Percentiles rank a stretch among this genome's conserved stretches.
phyloP scores from a whole-genome alignment of 2,329 filamentous ascomycete genomes.

The Aspergillus eucalypticola region DNA sequence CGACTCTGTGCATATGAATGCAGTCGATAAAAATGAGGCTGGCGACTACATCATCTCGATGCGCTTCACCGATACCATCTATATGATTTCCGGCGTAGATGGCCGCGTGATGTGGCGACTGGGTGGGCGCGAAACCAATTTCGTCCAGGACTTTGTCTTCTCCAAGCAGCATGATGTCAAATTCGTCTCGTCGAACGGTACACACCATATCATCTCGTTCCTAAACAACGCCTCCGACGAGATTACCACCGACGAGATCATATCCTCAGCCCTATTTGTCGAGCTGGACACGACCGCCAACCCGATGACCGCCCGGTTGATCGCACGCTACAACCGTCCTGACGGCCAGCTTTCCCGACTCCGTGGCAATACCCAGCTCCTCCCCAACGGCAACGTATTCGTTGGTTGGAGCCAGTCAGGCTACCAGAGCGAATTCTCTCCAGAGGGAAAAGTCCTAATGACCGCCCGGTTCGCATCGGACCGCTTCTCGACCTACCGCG shows the following conservation, averaged over 20 bases:
- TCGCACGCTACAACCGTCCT: conserved; percentile 34
- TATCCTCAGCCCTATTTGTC: conserved; percentile 33
- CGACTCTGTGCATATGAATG: conserved; percentile 43
- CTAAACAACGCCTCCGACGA: conserved; percentile 39
- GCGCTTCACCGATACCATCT: conserved; percentile 41
- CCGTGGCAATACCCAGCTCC: conserved; percentile 37
- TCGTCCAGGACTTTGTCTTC: conserved; percentile 36
- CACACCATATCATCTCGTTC: conserved; percentile 34
- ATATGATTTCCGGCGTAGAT: conserved; percentile 37
- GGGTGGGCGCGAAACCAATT: conserved; percentile 32
- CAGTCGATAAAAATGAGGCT: conserved; percentile 38
- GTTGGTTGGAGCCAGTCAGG: conserved; percentile 38
- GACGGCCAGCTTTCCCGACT: conserved; percentile 33
- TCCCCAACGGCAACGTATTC: conserved; percentile 39
- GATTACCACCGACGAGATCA: conserved; percentile 25
- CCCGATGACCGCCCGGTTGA: conserved; percentile 30
- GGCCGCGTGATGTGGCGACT: conserved; percentile 42
- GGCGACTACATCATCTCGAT: conserved; percentile 44
- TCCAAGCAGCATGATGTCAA: conserved; percentile 42
- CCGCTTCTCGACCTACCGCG: conserved; percentile 40
- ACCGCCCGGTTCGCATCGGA: conserved; percentile 34
- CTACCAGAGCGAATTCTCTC: conserved; percentile 35
- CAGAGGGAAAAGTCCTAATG: conserved; percentile 33
- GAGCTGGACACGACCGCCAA: conserved; percentile 28
- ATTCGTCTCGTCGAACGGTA: conserved; percentile 31